Base-by-base conservation (phyloP, 768 basidiomycete genomes). In the Macrolepiota fuliginosa region DNA sequence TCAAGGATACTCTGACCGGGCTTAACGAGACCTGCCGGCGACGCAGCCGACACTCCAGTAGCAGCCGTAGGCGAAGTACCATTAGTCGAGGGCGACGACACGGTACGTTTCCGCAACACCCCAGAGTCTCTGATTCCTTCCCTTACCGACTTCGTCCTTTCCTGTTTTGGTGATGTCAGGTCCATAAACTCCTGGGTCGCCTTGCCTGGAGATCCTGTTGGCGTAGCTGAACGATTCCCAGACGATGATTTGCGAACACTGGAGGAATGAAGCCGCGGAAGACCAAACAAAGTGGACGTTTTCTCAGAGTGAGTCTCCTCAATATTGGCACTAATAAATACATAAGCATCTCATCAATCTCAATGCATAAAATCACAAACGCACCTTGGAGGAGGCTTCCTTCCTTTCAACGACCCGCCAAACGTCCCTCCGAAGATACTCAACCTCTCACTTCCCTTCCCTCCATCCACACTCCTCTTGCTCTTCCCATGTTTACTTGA, bases 371-470 rank as follows among this genome's bases (percentile, higher is more conserved):
- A 39, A 11, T 7, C 10, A 57, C n/a, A n/a, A 65, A 61, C 66
- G 65, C 86, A 87, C 72, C 83, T 83, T 17, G 92, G 93, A 0
- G 93, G 81, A 0, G 94, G 94, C 71, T 97, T 96, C 65, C 94
- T 77, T 42, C 78, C 75, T 71, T 88, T 84, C 57, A 91, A 68
- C 4, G 86, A 76, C 0, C 84, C 82, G 11, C 77, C 74, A 63
- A 92, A 86, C 2, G 85, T 73, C 19, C 79, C 81, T 13, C 91
- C 91, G 68, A 97, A 96, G 67, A 96, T 86, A 68, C 93, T 94
- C 63, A 91, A 72, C n/a, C 91, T 77, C 45, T 91, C 89, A 12
- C 71, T 69, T 57, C 76, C 79, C 64, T 79, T 79, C 2, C 73
- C 64, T 10, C 66, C 76, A 55, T 90, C 88, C 15, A 75, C 51